Percentiles rank a stretch among this genome's conserved stretches.
Evolutionary conservation across 2,329 filamentous ascomycete species (phyloP).

Genomic region (Neonectria faginata): DNA sequence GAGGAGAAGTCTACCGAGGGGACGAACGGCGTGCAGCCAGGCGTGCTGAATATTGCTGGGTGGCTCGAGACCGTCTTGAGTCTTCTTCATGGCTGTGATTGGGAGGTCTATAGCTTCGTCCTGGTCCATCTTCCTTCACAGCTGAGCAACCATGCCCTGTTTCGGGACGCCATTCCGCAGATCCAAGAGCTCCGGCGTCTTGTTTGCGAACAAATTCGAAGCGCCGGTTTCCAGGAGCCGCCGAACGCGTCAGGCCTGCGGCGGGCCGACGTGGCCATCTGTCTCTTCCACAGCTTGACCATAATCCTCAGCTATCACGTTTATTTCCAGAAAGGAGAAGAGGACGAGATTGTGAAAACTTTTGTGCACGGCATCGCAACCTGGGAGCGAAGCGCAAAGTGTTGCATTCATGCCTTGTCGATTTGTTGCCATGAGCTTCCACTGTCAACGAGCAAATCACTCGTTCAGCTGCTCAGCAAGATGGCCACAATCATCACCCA

Average conservation of each 20-base stretch:
- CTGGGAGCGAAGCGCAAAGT: constrained; percentile 88
- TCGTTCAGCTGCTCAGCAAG: constrained; percentile 88
- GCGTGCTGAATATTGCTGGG: constrained; percentile 67
- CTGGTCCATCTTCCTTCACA: constrained; percentile 89
- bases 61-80: constrained; percentile 84
- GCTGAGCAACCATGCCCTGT: constrained; percentile 89
- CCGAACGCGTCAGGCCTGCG: constrained; percentile 82
- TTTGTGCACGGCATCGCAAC: constrained; percentile 88
- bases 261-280: constrained; percentile 88
- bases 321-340: constrained; percentile 83
- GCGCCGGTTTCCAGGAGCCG: constrained; percentile 82
- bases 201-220: constrained; percentile 85
- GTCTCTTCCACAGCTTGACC: constrained; percentile 86
- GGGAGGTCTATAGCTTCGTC: constrained; percentile 93
- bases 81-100: constrained; percentile 82
- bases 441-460: constrained; percentile 83
- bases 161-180: constrained; percentile 77
- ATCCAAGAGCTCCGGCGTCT: constrained; percentile 80
- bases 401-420: constrained; percentile 93
- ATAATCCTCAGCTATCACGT: constrained; percentile 92
- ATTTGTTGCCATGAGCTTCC: constrained; percentile 97
- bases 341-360: constrained; percentile 88
- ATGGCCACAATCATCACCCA: constrained; percentile 98
- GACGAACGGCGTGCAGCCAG: constrained; percentile 48
- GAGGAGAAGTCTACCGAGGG: constrained; percentile 35